These are phyloP conservation scores for Thielaviopsis punctulata DNA, from an alignment of 2,329 filamentous ascomycete species.

Conservation along the genomic window DNA sequence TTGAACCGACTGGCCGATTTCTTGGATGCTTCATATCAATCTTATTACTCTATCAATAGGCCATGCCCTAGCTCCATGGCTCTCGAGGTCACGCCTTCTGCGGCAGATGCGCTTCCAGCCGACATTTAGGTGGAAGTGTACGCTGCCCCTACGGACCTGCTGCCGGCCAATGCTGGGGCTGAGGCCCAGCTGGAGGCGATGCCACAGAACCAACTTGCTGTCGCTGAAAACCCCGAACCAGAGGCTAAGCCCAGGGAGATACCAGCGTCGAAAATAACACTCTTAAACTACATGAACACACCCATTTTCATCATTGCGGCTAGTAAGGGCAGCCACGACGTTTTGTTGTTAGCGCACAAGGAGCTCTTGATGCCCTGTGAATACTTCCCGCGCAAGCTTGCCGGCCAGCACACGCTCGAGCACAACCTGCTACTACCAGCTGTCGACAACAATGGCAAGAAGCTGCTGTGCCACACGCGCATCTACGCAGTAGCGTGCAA, in stretches of 20 bases:
- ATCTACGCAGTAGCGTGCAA: constrained; percentile 80
- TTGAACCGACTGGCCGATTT: too few relatives aligned
- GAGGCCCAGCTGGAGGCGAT: constrained; percentile 20
- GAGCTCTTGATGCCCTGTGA: constrained; percentile 42
- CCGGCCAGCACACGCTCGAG: constrained; percentile 51
- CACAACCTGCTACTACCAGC: constrained; percentile 44
- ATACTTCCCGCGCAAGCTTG: constrained; percentile 55
- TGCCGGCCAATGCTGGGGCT: constrained; percentile 16
- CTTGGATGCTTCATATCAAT: too few relatives aligned
- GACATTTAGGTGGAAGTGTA: constrained; percentile 25
- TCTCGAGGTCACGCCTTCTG: constrained; percentile 13
- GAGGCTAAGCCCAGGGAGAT: neutral
- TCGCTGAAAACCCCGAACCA: neutral
- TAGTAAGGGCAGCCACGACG: constrained; percentile 40
- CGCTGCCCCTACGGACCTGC: constrained; percentile 14
- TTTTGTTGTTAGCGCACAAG: constrained; percentile 63
- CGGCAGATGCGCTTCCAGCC: constrained; percentile 17
- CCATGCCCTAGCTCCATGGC: neutral
- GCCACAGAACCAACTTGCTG: neutral
- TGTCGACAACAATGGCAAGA: constrained; percentile 61
- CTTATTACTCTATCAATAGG: neutral
- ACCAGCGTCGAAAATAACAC: constrained; percentile 22
- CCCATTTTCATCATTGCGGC: constrained; percentile 53
- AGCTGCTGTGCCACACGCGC: constrained; percentile 75
- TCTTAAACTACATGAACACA: constrained; percentile 46